Conservation (phyloP, 1,284 basidiomycete species). For the Albatrellus sp. region DNA sequence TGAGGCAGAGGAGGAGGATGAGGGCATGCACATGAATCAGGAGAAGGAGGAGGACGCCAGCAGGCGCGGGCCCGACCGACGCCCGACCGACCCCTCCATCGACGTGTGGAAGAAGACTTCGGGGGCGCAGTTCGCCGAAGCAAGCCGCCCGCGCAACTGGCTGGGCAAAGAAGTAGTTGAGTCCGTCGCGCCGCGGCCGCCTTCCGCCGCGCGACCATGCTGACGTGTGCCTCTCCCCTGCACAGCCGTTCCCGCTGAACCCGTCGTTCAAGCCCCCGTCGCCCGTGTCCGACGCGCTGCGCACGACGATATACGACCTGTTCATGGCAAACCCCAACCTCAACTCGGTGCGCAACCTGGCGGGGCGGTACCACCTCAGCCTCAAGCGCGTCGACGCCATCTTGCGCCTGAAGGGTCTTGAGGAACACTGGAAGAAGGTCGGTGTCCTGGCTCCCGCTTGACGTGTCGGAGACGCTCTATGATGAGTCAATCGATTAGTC, state of each 20-base stretch:
- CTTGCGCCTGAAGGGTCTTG: constrained; percentile 66
- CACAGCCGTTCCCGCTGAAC: constrained; percentile 73
- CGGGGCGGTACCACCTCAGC: constrained; percentile 48
- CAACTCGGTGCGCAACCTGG: constrained; percentile 49
- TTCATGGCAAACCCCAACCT: constrained; percentile 44
- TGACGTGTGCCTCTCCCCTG: neutral
- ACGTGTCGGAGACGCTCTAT: constrained; percentile 14
- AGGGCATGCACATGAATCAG: neutral
- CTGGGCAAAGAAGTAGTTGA: constrained; percentile 43
- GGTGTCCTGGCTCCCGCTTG: constrained; percentile 19
- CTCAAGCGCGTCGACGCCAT: constrained; percentile 72
- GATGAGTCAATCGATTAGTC: constrained; percentile 79
- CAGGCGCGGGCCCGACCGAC: neutral
- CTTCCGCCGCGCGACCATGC: constrained; percentile 7
- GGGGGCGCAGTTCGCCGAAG: constrained; percentile 24
- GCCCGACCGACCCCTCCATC: constrained; percentile 15
- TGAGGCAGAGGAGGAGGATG: constrained; percentile 2
- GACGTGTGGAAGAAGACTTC: constrained; percentile 24
- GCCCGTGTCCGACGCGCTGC: constrained; percentile 54
- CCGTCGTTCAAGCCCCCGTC: constrained; percentile 66
- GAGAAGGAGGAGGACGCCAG: constrained; percentile 12
- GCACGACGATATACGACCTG: constrained; percentile 38
- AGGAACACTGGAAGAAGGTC: constrained; percentile 59
- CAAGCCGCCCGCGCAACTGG: constrained; percentile 40
- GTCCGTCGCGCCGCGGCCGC: constrained; percentile 18